Evolutionary conservation across 1,284 basidiomycete genomes (phyloP).

Genomic region (Lentinus polychrous): DNA sequence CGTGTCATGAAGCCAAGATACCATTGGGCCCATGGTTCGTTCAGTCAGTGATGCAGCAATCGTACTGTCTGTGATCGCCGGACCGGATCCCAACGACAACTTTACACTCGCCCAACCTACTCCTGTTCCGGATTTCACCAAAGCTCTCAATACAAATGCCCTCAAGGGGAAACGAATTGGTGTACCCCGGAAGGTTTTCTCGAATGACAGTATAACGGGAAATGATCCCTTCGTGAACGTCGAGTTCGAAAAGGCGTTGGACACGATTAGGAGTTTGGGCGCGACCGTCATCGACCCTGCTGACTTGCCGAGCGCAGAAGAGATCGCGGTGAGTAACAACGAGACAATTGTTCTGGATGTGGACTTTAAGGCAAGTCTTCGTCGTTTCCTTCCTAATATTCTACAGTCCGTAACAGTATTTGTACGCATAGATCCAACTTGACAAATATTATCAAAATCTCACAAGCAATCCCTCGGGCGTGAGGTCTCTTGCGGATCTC

Average conservation of each 20-base stretch:
- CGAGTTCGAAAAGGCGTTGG: constrained; percentile 44
- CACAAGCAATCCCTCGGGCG: constrained; percentile 43
- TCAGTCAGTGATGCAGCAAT: constrained; percentile 54
- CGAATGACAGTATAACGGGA: constrained; percentile 35
- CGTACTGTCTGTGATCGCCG: constrained; percentile 54
- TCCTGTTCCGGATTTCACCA: constrained; percentile 46
- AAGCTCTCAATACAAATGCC: constrained; percentile 41
- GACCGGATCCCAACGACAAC: constrained; percentile 52
- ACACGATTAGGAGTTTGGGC: constrained; percentile 41
- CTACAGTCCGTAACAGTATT: background rate
- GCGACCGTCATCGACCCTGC: constrained; percentile 59
- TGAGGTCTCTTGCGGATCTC: constrained; percentile 45
- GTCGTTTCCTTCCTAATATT: background rate
- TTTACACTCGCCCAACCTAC: constrained; percentile 52
- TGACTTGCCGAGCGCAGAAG: constrained; percentile 49
- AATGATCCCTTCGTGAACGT: constrained; percentile 37
- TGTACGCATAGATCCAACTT: constrained; percentile 37
- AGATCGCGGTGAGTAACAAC: constrained; percentile 42
- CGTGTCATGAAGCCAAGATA: constrained; percentile 42
- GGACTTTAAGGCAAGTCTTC: constrained; percentile 50
- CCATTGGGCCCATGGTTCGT: constrained; percentile 55
- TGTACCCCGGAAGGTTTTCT: constrained; percentile 29
- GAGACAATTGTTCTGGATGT: constrained; percentile 45
- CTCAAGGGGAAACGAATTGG: constrained; percentile 54
- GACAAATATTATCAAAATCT: constrained; percentile 40